Conservation (phyloP, 2,329 filamentous ascomycete genomes). For the Arthrobotrys iridis region DNA sequence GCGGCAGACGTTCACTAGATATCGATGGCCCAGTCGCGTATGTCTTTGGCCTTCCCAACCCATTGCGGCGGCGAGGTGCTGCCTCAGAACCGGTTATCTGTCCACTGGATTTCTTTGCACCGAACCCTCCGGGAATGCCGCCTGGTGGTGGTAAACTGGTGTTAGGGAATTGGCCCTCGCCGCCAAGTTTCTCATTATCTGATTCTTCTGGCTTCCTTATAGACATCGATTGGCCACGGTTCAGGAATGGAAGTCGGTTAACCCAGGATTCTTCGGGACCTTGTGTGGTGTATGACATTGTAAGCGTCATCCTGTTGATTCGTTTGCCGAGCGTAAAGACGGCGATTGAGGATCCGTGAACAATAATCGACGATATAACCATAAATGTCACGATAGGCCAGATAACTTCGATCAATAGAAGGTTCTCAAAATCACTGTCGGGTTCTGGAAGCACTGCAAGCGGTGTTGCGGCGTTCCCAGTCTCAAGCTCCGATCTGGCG, state of each 20-base stretch:
- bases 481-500: constrained; percentile 89
- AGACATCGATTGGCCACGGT: constrained; percentile 85
- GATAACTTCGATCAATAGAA: constrained; percentile 81
- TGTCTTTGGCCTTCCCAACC: constrained; percentile 62
- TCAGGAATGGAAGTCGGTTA: constrained; percentile 83
- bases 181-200: constrained; percentile 67
- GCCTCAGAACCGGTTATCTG: constrained; percentile 92
- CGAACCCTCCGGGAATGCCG: constrained; percentile 77
- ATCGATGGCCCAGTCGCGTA: constrained; percentile 62
- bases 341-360: constrained; percentile 97
- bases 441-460: constrained; percentile 70
- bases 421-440: constrained; percentile 68
- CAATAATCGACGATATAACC: constrained; percentile 90
- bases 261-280: constrained; percentile 94
- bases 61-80: constrained; percentile 68
- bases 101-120: constrained; percentile 83
- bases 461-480: constrained; percentile 75
- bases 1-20: constrained; percentile 58
- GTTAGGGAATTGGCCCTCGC: constrained; percentile 66
- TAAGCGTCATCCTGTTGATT: constrained; percentile 77
- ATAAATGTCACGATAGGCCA: constrained; percentile 97
- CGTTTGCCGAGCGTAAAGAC: constrained; percentile 97
- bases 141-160: constrained; percentile 74
- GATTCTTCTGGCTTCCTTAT: constrained; percentile 73
- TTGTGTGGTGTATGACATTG: constrained; percentile 94